A percentile compares a stretch with the other conserved stretches of the same genome.
Conservation (phyloP, 2,329 filamentous ascomycete genomes). For the Aspergillus neoniger region DNA sequence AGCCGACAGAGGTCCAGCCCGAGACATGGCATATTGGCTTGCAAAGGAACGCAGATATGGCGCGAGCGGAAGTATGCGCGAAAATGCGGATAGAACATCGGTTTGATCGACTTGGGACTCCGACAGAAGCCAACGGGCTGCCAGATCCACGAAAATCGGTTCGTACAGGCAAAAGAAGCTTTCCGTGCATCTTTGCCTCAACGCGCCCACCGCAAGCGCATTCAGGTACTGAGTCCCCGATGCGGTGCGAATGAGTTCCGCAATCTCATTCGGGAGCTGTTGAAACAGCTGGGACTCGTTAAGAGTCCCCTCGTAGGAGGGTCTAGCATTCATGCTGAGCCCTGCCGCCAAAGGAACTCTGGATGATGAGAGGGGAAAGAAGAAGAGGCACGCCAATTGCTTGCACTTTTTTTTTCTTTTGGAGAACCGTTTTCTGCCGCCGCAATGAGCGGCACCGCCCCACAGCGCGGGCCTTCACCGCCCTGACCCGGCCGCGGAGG, state of each 20-base stretch:
- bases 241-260: conserved; percentile 65
- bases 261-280: conserved; percentile 69
- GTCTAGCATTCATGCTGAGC: conserved; percentile 41
- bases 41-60: conserved; percentile 76
- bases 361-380: conserved; percentile 30
- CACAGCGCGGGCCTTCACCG: conserved; percentile 31
- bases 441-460: conserved; percentile 28
- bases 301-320: conserved; percentile 54
- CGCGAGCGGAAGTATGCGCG: conserved; percentile 77
- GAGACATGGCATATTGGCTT: conserved; percentile 49
- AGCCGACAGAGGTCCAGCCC: conserved; percentile 36
- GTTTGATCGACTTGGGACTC: conserved; percentile 37
- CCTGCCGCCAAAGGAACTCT: conserved; percentile 39
- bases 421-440: conserved; percentile 26
- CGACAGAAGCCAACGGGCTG: conserved; percentile 69
- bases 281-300: conserved; percentile 53
- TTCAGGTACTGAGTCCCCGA: conserved; percentile 69
- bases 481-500: conserved; percentile 26
- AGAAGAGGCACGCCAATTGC: conserved; percentile 13
- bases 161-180: conserved; percentile 74
- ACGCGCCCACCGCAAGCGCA: conserved; percentile 67
- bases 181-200: conserved; percentile 70
- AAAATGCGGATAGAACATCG: conserved; percentile 68
- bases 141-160: conserved; percentile 75
- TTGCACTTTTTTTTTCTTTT: conserved; percentile 37